Evolutionary conservation across 805 yeast genomes (phyloP), one percentile per base, ranked within the genome.

Genomic region (Metschnikowia amazonensis): DNA sequence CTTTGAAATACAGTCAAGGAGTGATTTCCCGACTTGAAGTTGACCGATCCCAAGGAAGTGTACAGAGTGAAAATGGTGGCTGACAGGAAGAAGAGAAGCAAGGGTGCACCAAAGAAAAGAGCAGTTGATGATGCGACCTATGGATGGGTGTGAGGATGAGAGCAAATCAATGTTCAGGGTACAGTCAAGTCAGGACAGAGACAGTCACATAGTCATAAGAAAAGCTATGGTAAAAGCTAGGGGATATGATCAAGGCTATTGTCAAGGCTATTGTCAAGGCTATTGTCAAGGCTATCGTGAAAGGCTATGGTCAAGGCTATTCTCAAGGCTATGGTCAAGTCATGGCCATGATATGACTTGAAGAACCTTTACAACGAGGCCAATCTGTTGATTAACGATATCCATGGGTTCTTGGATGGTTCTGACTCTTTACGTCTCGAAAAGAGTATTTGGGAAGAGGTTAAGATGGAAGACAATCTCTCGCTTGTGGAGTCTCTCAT

Each of bases 91-190:
- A 82, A 85, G 77, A 85, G 94, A 79, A 90, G 89, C 66, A 86
- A 86, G 67, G 90, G 92, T 65, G 89, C 94, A 10, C 95, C 94
- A 57, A 79, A 82, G 73, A 86, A 86, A 79, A 76, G 68, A 50
- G 57, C 24, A 54, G 59, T 44, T 58, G 43, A n/a, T 27, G 29
- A 27, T 27, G 29, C n/a, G n/a, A n/a, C n/a, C n/a, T n/a, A n/a
- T n/a, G n/a, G n/a, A n/a, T n/a, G n/a, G n/a, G n/a, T n/a, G n/a
- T n/a, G n/a, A n/a, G n/a, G n/a, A n/a, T n/a, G n/a, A n/a, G n/a
- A n/a, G n/a, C n/a, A n/a, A n/a, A n/a, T n/a, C n/a, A n/a, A n/a
- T n/a, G n/a, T n/a, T n/a, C n/a, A n/a, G n/a, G n/a, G n/a, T n/a
- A n/a, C n/a, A n/a, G n/a, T n/a, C n/a, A n/a, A n/a, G n/a, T n/a